Conservation (phyloP, 495 filamentous ascomycete genomes). For the Penicillium cataractarum region DNA sequence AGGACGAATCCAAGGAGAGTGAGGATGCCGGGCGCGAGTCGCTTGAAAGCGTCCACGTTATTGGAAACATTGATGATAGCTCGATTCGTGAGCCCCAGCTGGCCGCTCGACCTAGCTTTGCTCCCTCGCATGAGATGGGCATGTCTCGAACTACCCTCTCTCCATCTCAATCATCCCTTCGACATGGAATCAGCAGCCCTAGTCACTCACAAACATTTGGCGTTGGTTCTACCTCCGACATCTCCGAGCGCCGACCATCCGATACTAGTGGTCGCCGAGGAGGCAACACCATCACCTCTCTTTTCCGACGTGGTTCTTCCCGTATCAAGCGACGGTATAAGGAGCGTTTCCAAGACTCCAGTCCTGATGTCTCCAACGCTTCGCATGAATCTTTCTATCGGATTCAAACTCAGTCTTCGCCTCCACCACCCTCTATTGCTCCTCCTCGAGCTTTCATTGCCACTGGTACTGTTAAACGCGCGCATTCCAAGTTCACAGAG, state of each 20-base stretch:
- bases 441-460: constrained; percentile 50
- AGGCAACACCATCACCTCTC: constrained; percentile 60
- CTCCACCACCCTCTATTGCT: constrained; percentile 30
- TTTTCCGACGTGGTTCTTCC: constrained; percentile 71
- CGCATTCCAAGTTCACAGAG: constrained; percentile 90
- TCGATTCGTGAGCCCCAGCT: constrained; percentile 41
- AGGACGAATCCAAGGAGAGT: constrained; percentile 33
- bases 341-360: constrained; percentile 54
- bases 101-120: constrained; percentile 39
- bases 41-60: constrained; percentile 39
- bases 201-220: constrained; percentile 60
- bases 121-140: constrained; percentile 46
- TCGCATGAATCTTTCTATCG: constrained; percentile 79
- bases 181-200: constrained; percentile 53
- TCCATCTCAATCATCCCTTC: constrained; percentile 57
- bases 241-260: constrained; percentile 52
- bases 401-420: constrained; percentile 43
- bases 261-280: constrained; percentile 49
- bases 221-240: constrained; percentile 50
- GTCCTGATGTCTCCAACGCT: constrained; percentile 75
- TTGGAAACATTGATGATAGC: constrained; percentile 44
- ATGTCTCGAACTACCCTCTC: constrained; percentile 61
- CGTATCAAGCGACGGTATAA: constrained; percentile 61
- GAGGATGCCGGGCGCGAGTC: constrained; percentile 31
- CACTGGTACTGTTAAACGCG: constrained; percentile 67